A percentile compares a stretch with the other conserved stretches of the same genome.
Conservation (phyloP, 1,284 basidiomycete genomes). For the Ustilago curta region DNA sequence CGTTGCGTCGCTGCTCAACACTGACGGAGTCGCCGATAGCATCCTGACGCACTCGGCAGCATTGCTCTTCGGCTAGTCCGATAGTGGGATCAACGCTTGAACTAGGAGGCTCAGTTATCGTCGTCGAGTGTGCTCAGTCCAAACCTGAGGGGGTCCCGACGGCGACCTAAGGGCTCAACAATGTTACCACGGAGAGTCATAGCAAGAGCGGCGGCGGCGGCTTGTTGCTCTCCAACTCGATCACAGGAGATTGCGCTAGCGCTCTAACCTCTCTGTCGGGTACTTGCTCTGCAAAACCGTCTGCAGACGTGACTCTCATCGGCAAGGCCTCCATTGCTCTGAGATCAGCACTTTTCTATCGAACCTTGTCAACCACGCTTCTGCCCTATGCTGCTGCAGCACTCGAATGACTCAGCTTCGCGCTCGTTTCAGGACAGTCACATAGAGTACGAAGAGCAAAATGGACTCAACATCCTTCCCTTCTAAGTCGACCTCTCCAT, state of each 20-base stretch:
- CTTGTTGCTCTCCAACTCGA: conserved; percentile 1
- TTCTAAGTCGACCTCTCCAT: conserved; percentile 14
- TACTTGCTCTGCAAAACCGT: not conserved
- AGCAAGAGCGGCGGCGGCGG: not conserved
- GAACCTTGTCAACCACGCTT: not conserved
- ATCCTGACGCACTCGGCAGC: not conserved
- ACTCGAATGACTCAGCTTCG: conserved; percentile 6
- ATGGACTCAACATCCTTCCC: conserved; percentile 20
- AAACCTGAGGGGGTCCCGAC: not conserved
- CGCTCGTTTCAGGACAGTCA: not conserved
- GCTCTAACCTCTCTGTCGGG: not conserved
- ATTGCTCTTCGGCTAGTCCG: conserved; percentile 6
- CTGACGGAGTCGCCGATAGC: conserved; percentile 3
- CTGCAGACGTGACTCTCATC: not conserved
- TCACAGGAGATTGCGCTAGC: not conserved
- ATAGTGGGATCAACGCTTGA: not conserved
- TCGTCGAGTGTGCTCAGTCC: not conserved
- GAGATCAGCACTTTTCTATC: not conserved
- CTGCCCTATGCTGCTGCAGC: not conserved
- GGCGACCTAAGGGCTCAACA: not conserved
- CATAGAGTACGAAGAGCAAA: not conserved
- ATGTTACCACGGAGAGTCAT: not conserved
- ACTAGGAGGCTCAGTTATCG: not conserved
- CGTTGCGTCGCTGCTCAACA: too few relatives aligned
- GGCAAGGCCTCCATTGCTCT: not conserved